Evolutionary conservation across 192 early-diverging fungal species (phyloP).

Genomic region (Fimicolochytrium jonesii): DNA sequence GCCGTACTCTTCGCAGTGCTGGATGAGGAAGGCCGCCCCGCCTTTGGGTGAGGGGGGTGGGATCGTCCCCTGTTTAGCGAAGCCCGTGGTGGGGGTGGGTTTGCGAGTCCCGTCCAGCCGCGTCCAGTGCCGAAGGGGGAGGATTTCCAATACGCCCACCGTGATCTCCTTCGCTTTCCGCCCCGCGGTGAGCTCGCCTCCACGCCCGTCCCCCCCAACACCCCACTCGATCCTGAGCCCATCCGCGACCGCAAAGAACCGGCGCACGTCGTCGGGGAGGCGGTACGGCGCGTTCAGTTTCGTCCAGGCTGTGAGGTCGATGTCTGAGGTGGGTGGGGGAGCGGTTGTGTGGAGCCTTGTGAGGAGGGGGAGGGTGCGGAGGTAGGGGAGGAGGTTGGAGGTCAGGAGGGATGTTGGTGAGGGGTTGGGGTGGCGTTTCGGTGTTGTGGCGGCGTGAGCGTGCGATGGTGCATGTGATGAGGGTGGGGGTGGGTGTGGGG

Average conservation of each 20-base stretch:
- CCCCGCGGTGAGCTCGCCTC: too few relatives aligned
- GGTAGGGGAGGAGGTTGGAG: slow-evolving; percentile 1
- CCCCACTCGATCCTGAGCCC: not conserved
- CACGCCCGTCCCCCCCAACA: too few relatives aligned
- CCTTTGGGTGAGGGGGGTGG: too few relatives aligned
- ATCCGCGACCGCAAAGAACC: not conserved
- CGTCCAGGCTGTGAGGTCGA: not conserved
- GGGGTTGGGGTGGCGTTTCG: not conserved
- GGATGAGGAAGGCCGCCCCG: not conserved
- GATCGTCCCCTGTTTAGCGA: too few relatives aligned
- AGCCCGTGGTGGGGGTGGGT: too few relatives aligned
- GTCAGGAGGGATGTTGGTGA: not conserved
- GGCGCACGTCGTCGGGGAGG: not conserved
- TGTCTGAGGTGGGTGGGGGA: not conserved
- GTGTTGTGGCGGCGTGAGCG: not conserved
- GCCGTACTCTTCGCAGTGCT: not conserved
- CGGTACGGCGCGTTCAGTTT: not conserved
- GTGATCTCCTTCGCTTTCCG: too few relatives aligned
- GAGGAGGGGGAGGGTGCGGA: not conserved
- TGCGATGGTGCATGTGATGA: not conserved
- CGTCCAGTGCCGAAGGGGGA: too few relatives aligned
- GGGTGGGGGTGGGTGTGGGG: too few relatives aligned
- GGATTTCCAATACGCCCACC: too few relatives aligned
- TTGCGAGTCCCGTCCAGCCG: too few relatives aligned
- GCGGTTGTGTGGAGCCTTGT: not conserved